These are phyloP conservation scores for button mushroom (Agaricus bisporus) DNA, from an alignment of 768 basidiomycete genomes.

Conservation along the genomic window DNA sequence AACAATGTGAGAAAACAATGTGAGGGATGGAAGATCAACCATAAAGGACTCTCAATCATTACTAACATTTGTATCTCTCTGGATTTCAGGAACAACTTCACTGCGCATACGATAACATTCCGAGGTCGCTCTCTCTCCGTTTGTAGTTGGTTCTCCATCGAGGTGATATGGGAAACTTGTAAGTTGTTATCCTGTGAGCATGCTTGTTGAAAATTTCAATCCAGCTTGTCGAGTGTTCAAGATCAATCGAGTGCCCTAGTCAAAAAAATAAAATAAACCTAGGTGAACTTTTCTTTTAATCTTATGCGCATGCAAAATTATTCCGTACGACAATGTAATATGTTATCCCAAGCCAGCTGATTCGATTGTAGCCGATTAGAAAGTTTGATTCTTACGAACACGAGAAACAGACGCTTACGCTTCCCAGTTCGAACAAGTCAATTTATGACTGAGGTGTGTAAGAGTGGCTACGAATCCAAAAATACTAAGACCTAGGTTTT, in stretches of 20 bases:
- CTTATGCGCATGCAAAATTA: no score
- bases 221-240: constrained; percentile 6
- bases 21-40: no score
- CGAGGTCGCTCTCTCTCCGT: no score
- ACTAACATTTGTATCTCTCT: no score
- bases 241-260: constrained; percentile 8
- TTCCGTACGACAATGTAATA: neutral
- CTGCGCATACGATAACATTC: no score
- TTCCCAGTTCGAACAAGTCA: constrained; percentile 8
- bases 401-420: neutral
- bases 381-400: neutral
- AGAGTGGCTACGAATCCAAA: constrained; percentile 3
- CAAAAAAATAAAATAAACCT: no score
- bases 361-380: neutral
- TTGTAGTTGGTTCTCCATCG: no score
- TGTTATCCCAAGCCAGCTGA: constrained; percentile 2
- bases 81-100: no score
- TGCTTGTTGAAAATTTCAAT: constrained; percentile 1
- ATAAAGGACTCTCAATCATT: no score
- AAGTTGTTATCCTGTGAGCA: constrained; percentile 1
- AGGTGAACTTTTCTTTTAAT: no score
- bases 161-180: neutral
- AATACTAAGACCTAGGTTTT: neutral
- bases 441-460: neutral
- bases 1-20: no score